Evolutionary conservation across 2,329 filamentous ascomycete species (phyloP).

Genomic region (Nemania bipapillata): DNA sequence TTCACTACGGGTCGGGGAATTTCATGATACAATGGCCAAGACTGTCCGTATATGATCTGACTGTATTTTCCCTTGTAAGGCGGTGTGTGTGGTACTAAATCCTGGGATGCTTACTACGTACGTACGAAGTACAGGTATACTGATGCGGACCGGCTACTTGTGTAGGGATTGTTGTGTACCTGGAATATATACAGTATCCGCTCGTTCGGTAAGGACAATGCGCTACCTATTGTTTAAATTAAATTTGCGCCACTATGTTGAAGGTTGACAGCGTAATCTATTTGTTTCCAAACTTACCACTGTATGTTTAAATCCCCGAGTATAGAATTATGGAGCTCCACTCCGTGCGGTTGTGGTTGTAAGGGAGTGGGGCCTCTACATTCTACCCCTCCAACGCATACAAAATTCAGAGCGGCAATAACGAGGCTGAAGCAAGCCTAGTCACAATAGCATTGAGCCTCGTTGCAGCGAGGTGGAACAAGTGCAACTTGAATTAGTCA

Average conservation of each 20-base stretch:
- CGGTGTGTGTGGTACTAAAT: conserved; percentile 18
- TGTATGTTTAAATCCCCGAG: too few species aligned
- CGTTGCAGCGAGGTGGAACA: not conserved
- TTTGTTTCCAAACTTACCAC: too few species aligned
- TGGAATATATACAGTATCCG: too few species aligned
- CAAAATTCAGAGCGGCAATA: not conserved
- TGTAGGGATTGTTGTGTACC: too few species aligned
- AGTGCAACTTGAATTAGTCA: not conserved
- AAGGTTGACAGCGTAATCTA: too few species aligned
- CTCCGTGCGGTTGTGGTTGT: not conserved
- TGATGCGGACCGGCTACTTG: too few species aligned
- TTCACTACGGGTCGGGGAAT: conserved; percentile 1
- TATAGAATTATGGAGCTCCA: too few species aligned
- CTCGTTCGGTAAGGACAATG: too few species aligned
- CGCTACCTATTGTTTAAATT: too few species aligned
- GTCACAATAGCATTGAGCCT: conserved; percentile 1
- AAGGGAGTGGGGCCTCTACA: not conserved
- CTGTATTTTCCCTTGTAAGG: conserved; percentile 30
- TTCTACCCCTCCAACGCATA: conserved; percentile 35
- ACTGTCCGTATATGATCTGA: conserved; percentile 31
- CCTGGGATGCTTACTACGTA: conserved; percentile 34
- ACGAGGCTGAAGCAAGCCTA: conserved; percentile 29
- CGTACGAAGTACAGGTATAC: too few species aligned
- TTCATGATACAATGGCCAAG: not conserved
- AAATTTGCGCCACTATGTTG: too few species aligned